These are phyloP conservation scores for Scenedesmus sp. DNA, from an alignment of 163 green algal species.

Conservation along the genomic window DNA sequence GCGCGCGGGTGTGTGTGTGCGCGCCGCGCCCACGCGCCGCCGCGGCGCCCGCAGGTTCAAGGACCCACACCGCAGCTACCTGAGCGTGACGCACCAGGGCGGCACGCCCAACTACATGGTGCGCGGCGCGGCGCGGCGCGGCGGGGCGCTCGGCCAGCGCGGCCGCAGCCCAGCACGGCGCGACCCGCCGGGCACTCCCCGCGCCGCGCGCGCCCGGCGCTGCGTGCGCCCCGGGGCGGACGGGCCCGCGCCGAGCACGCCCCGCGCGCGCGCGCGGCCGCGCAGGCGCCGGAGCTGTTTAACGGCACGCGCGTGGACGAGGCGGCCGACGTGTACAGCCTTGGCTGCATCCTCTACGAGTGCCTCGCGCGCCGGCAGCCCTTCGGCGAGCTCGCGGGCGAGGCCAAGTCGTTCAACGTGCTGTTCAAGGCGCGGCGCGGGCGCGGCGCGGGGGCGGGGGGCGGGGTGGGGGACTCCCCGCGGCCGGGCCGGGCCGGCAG, in stretches of 20 bases:
- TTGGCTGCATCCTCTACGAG: constrained; percentile 90
- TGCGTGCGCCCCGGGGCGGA: too few relatives aligned
- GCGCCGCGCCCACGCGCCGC: too few relatives aligned
- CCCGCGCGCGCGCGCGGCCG: too few relatives aligned
- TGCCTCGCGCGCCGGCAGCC: constrained; percentile 68
- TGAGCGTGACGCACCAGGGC: constrained; percentile 67
- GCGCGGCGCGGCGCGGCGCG: constrained; percentile 30
- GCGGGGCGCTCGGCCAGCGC: too few relatives aligned
- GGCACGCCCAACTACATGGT: constrained; percentile 86
- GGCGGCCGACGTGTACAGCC: constrained; percentile 17
- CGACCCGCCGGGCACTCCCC: too few relatives aligned
- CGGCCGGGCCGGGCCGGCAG: too few relatives aligned
- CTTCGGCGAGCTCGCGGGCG: constrained; percentile 59
- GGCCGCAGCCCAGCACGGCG: too few relatives aligned
- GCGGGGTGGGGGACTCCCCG: too few relatives aligned
- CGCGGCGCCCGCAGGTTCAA: constrained; percentile 56
- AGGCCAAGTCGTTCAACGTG: constrained; percentile 45
- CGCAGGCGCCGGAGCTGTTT: constrained; percentile 74
- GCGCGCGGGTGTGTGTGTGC: too few relatives aligned
- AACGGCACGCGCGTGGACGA: constrained; percentile 53
- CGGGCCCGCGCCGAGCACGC: too few relatives aligned
- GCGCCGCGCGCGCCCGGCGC: too few relatives aligned
- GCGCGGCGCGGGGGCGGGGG: too few relatives aligned
- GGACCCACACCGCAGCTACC: constrained; percentile 64
- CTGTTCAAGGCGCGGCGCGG: constrained; percentile 47